A percentile compares a stretch with the other conserved stretches of the same genome.
Conservation (phyloP, 73 alveolate species). For the Uronychia binucleata region DNA sequence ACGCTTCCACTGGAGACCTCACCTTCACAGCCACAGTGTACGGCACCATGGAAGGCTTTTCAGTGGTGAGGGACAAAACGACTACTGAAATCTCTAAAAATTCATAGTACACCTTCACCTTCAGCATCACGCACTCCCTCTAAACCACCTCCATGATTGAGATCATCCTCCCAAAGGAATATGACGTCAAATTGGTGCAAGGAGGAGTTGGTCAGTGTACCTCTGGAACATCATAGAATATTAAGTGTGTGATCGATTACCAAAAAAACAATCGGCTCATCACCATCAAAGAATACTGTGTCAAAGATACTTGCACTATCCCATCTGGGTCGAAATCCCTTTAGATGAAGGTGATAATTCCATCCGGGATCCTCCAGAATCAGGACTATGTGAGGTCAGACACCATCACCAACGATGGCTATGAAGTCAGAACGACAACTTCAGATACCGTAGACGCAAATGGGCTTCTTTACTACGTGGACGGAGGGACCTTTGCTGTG, state of each 20-base stretch:
- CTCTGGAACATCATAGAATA: too few relatives aligned
- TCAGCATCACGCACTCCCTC: background rate
- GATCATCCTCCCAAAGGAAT: conserved; percentile 5
- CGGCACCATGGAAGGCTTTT: conserved; percentile 9
- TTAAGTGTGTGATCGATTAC: background rate
- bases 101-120: background rate
- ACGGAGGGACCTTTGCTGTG: conserved; percentile 25
- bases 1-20: conserved; percentile 7
- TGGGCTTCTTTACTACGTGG: conserved; percentile 36
- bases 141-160: background rate
- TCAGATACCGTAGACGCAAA: conserved; percentile 34
- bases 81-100: background rate
- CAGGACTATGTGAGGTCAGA: conserved; percentile 44
- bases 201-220: too few relatives aligned
- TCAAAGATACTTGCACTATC: too few relatives aligned
- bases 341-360: conserved; percentile 30
- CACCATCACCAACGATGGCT: conserved; percentile 39
- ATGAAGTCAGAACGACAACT: conserved; percentile 40
- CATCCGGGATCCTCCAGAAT: conserved; percentile 46
- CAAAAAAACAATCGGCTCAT: conserved; percentile 6
- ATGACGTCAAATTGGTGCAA: conserved; percentile 16
- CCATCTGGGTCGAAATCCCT: conserved; percentile 11
- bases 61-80: conserved; percentile 24
- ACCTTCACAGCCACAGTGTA: conserved; percentile 10
- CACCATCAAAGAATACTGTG: background rate